These are phyloP conservation scores for Rhynchosporium secalis DNA, from an alignment of 2,329 filamentous ascomycete genomes.

Conservation along the genomic window DNA sequence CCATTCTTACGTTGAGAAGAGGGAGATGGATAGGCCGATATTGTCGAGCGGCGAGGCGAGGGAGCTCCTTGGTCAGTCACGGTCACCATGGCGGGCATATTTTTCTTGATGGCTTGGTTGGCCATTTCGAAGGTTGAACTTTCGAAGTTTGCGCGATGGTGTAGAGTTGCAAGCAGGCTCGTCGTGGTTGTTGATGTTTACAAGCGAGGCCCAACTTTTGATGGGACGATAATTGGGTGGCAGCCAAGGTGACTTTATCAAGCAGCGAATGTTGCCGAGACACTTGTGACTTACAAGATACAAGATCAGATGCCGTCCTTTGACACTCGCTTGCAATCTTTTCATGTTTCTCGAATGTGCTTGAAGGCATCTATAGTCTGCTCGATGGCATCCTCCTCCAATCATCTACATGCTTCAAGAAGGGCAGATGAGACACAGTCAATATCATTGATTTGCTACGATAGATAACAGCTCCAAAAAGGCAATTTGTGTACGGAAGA, in stretches of 20 bases:
- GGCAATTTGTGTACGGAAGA: background rate
- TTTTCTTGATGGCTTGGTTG: background rate
- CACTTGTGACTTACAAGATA: background rate
- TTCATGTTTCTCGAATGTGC: background rate
- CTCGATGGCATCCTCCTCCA: background rate
- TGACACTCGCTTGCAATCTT: background rate
- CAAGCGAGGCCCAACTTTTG: conserved; percentile 4
- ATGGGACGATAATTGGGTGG: background rate
- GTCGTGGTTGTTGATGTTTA: conserved; percentile 7
- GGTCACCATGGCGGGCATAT: background rate
- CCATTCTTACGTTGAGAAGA: conserved; percentile 1
- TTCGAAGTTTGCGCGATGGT: background rate
- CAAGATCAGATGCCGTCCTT: too few species aligned
- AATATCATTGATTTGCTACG: too few species aligned
- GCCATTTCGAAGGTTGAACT: background rate
- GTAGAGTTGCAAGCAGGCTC: background rate
- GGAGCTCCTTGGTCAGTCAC: background rate
- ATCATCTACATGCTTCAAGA: background rate
- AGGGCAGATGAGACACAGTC: too few species aligned
- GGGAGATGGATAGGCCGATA: background rate
- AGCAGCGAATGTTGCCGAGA: background rate
- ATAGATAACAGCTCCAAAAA: too few species aligned
- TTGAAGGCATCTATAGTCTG: background rate
- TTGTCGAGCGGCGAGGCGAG: conserved; percentile 8
- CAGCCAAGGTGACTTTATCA: conserved; percentile 1